Base-by-base conservation (phyloP, 305 asterid species). In the Salvia sclarea region DNA sequence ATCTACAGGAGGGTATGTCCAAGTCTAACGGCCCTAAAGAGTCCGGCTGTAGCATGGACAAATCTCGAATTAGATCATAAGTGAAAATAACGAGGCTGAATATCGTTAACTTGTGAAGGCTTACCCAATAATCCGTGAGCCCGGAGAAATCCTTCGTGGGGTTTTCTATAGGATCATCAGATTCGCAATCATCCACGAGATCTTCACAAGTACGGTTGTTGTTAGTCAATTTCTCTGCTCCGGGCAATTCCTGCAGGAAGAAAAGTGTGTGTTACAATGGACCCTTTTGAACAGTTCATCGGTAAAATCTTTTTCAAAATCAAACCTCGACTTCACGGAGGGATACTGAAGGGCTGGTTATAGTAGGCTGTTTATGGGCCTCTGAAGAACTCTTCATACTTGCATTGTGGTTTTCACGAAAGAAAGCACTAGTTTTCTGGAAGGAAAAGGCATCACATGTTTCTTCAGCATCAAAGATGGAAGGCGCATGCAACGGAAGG, bases 391-490 rank as follows among this genome's bases (percentile, higher is more conserved):
- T 72, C 60, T 74, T 68, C 52, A 61, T 57, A 43, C 75, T 58
- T 58, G 80, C 65, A 69, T 43, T 55, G 21, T 62, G 79, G 65
- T 58, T 64, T 61, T 77, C 72, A 53, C 53, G 75, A 56, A 74
- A 53, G 71, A 68, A 81, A 69, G 81, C 68, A 20, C 75, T 52
- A 50, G 69, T 72, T 73, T 73, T 85, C 74, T 80, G 90, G 82
- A 94, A 94, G 60, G 92, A 73, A 68, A 94, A 94, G 62, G 89
- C 97, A 83, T 94, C 99, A 57, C 99, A 78, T 12, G 99, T 89
- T 81, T 91, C 99, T 81, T 94, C 99, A 73, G 88, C 95, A 66
- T 91, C 96, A 97, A 93, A 94, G 70, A 94, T 87, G 49, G 95
- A 87, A 72, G 92, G 80, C 54, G 66, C 75, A 41, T 79, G 84